Conservation (phyloP, 1,284 basidiomycete genomes). For the Trametes hirsuta region DNA sequence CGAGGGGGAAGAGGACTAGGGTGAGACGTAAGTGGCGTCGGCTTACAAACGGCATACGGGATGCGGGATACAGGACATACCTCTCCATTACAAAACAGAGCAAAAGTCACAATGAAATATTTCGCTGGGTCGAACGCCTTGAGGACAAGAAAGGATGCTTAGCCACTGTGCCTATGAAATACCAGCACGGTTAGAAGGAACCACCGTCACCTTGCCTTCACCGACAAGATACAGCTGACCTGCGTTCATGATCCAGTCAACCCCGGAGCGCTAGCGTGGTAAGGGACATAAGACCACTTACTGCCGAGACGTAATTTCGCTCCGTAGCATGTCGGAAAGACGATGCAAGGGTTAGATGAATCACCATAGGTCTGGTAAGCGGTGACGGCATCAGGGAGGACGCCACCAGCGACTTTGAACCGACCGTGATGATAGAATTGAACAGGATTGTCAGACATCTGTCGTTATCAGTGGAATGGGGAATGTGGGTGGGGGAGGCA, state of each 20-base stretch:
- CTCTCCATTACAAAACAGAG: slow-evolving; percentile 36
- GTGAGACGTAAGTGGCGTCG: background rate
- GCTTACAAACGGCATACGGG: background rate
- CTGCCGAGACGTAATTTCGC: slow-evolving; percentile 39
- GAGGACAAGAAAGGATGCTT: background rate
- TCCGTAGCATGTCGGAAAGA: slow-evolving; percentile 45
- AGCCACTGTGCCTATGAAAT: background rate
- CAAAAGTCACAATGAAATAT: slow-evolving; percentile 36
- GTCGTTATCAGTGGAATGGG: background rate
- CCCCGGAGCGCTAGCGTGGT: background rate
- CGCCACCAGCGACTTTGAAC: slow-evolving; percentile 39
- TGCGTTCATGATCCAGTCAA: slow-evolving; percentile 1
- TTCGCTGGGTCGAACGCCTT: slow-evolving; percentile 33
- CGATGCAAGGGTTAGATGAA: slow-evolving; percentile 40
- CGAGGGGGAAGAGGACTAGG: slow-evolving; percentile 36
- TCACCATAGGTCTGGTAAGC: slow-evolving; percentile 44
- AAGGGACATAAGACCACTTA: slow-evolving; percentile 23
- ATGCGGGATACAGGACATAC: slow-evolving; percentile 11
- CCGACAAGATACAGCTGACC: slow-evolving; percentile 26
- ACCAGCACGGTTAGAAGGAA: background rate
- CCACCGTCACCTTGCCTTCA: slow-evolving; percentile 19
- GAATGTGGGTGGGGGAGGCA: background rate
- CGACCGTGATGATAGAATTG: slow-evolving; percentile 39
- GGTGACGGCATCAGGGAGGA: slow-evolving; percentile 43
- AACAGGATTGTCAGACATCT: slow-evolving; percentile 1